Evolutionary conservation across 345 rosid species (phyloP).

Genomic region (Theobroma cacao): DNA sequence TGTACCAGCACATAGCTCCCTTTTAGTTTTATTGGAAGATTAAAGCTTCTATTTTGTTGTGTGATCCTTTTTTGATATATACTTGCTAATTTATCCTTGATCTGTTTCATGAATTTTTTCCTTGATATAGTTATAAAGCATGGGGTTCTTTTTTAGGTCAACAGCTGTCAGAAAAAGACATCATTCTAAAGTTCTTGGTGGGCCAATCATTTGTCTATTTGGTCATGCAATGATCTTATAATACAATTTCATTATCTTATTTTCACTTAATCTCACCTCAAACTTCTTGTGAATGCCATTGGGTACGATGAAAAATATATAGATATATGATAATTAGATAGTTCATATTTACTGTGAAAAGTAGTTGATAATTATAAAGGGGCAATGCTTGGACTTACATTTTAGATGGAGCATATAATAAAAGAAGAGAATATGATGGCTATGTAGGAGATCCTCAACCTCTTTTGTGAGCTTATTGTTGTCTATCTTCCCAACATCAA

Average conservation of each 20-base stretch:
- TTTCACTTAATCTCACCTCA: neutral
- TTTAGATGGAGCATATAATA: no score
- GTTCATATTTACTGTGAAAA: no score
- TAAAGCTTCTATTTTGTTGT: neutral
- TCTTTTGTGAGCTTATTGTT: no score
- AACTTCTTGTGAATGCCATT: neutral
- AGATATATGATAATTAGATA: no score
- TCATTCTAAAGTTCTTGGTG: slow-evolving; percentile 19
- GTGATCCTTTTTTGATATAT: neutral
- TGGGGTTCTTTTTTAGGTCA: slow-evolving; percentile 98
- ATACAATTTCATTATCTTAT: neutral
- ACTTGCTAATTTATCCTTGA: slow-evolving; percentile 2
- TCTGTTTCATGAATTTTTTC: slow-evolving; percentile 22
- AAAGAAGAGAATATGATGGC: no score
- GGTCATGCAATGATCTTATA: neutral
- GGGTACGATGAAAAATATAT: no score
- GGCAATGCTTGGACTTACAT: no score
- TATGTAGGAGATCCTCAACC: no score
- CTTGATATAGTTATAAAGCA: slow-evolving; percentile 80
- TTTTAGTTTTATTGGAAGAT: slow-evolving; percentile 1
- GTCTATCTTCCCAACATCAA: no score
- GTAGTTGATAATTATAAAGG: no score
- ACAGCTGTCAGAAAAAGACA: slow-evolving; percentile 86
- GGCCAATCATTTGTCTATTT: neutral
- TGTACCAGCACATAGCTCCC: neutral